Evolutionary conservation across 306 rosid genomes (phyloP), one percentile per base, ranked within the genome.

Genomic region (Glycyrrhiza uralensis): DNA sequence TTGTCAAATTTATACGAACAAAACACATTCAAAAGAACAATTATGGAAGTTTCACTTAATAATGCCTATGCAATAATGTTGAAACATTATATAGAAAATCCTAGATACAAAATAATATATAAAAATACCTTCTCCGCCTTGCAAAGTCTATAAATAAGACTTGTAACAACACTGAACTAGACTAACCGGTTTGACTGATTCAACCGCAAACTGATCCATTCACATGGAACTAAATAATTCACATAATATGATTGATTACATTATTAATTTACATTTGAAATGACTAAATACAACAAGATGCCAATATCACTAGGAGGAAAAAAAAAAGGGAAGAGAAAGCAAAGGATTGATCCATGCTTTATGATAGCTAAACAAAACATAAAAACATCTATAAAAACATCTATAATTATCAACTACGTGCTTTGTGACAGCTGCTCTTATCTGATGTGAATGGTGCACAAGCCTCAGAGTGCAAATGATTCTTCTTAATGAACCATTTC

Each of bases 361-460:
- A 24, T 49, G 52, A 66, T 10, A 58, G 14, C 6, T 51, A 30
- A 71, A 29, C 64, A 20, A n/a, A 5, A 44, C 57, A 78, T 35
- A 68, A 4, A 41, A 42, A 51, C 60, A 22, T 14, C n/a, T n/a
- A n/a, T n/a, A n/a, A n/a, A n/a, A n/a, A n/a, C n/a, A 17, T 29
- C 5, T 19, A 26, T 20, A 35, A 49, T 38, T 26, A 79, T 29
- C 35, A 35, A 19, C 14, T 65, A 18, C 71, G 55, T 54, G 39
- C 22, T 57, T 72, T 18, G 64, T 24, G 29, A 39, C 29, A 69
- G 56, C 55, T 29, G 68, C 57, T 70, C 32, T 46, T 18, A 15
- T 52, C 33, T 57, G 47, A 24, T 32, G 36, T 23, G 76, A 70
- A 49, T 70, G 36, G 17, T 78, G 36, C 65, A 79, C 58, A 71